Conservation (phyloP, 2,329 filamentous ascomycete species). For the Alternaria tenuissima region DNA sequence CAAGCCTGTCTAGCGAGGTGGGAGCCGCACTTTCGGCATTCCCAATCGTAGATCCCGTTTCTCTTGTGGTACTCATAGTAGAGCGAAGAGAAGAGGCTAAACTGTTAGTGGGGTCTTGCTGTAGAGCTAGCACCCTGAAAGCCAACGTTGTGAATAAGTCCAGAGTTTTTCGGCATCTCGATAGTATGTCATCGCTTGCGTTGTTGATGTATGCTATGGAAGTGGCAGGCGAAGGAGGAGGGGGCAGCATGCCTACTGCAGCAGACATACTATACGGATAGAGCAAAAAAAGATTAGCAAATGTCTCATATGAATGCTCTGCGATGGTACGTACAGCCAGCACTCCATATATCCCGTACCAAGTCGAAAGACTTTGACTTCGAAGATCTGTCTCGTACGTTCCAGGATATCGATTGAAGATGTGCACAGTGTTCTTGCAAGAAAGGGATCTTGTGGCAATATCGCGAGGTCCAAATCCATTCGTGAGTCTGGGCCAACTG, state of each 20-base stretch:
- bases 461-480: conserved; percentile 22
- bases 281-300: neutral
- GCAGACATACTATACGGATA: conserved; percentile 29
- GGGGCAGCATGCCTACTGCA: conserved; percentile 41
- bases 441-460: conserved; percentile 37
- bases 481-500: conserved; percentile 7
- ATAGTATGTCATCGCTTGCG: conserved; percentile 22
- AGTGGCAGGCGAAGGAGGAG: conserved; percentile 22
- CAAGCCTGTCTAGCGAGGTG: conserved; percentile 16
- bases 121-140: conserved; percentile 41
- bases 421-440: conserved; percentile 34
- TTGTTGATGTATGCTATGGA: conserved; percentile 30
- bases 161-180: conserved; percentile 37
- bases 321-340: conserved; percentile 27
- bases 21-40: conserved; percentile 10
- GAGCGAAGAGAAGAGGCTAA: conserved; percentile 32
- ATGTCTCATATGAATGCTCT: neutral
- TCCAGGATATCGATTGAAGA: conserved; percentile 42
- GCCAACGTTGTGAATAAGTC: conserved; percentile 39
- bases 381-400: conserved; percentile 39
- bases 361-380: conserved; percentile 46
- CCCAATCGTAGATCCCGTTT: neutral
- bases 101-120: conserved; percentile 36
- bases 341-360: conserved; percentile 50
- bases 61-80: conserved; percentile 22